phyloP scores from a whole-genome alignment of 192 early-diverging fungal genomes.

The Geosiphon pyriformis region DNA sequence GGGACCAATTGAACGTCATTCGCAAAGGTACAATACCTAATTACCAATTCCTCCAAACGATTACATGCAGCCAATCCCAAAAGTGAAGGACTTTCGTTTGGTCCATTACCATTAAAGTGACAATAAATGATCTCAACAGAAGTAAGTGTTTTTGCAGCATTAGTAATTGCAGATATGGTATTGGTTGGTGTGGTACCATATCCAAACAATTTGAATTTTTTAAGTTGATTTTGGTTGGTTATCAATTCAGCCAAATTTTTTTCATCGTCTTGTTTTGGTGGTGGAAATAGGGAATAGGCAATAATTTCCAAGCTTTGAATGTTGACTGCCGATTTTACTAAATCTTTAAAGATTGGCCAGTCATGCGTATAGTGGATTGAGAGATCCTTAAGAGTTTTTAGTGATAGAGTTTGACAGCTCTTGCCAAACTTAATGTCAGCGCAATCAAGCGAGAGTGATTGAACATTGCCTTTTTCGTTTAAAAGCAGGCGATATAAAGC shows the following conservation, averaged over 20 bases:
- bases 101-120: background rate
- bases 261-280: slow-evolving; percentile 19
- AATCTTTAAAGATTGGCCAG: slow-evolving; percentile 22
- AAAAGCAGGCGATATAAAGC: slow-evolving; percentile 11
- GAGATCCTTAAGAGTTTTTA: background rate
- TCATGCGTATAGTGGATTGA: slow-evolving; percentile 18
- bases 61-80: slow-evolving; percentile 10
- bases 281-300: slow-evolving; percentile 13
- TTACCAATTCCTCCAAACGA: slow-evolving; percentile 12
- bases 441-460: slow-evolving; percentile 17
- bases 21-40: slow-evolving; percentile 7
- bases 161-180: background rate
- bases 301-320: slow-evolving; percentile 19
- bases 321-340: slow-evolving; percentile 13
- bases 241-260: slow-evolving; percentile 22
- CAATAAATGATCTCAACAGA: slow-evolving; percentile 20
- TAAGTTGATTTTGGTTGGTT: slow-evolving; percentile 5
- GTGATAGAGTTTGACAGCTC: background rate
- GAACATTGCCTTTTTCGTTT: background rate
- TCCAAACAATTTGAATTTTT: slow-evolving; percentile 17
- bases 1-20: slow-evolving; percentile 12
- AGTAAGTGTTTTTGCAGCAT: background rate
- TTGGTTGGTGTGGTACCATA: slow-evolving; percentile 4
- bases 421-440: slow-evolving; percentile 13
- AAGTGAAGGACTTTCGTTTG: background rate